Percentiles rank a stretch among this genome's conserved stretches.
Evolutionary conservation across 192 early-diverging fungal genomes (phyloP).

Genomic region (Dissophora ornata): DNA sequence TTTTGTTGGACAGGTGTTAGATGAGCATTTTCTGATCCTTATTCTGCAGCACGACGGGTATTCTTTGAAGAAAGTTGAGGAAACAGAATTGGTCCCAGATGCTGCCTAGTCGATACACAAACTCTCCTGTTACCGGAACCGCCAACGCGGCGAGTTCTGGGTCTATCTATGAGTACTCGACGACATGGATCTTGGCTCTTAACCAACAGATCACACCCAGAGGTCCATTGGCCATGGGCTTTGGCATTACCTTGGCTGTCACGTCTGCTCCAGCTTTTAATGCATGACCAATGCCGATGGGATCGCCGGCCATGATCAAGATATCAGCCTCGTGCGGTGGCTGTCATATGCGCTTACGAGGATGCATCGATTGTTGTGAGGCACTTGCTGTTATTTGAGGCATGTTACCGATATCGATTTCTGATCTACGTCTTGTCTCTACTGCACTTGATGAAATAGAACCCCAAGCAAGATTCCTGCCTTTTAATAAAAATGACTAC

Average conservation of each 20-base stretch:
- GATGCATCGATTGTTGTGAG: no score
- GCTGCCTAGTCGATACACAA: constrained; percentile 87
- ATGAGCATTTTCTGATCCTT: constrained; percentile 69
- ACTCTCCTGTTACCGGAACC: constrained; percentile 61
- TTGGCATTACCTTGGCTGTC: constrained; percentile 90
- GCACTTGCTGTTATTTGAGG: no score
- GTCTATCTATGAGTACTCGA: constrained; percentile 95
- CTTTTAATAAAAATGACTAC: no score
- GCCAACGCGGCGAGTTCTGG: constrained; percentile 69
- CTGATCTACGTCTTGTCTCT: no score
- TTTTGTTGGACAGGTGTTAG: constrained; percentile 93
- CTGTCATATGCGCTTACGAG: no score
- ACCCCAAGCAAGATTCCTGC: no score
- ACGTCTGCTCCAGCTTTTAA: constrained; percentile 81
- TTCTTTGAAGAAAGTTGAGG: constrained; percentile 78
- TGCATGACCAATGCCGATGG: constrained; percentile 89
- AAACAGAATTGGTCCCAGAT: constrained; percentile 96
- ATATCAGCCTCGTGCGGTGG: no score
- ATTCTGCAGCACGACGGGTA: constrained; percentile 65
- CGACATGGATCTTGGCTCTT: constrained; percentile 79
- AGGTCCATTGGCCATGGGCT: constrained; percentile 82
- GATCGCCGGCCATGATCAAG: constrained; percentile 90
- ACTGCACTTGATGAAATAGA: no score
- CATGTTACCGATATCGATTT: no score
- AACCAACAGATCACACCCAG: constrained; percentile 91